A percentile compares a stretch with the other conserved stretches of the same genome.
Conservation (phyloP, 805 yeast genomes). For the Candida manassasensis region DNA sequence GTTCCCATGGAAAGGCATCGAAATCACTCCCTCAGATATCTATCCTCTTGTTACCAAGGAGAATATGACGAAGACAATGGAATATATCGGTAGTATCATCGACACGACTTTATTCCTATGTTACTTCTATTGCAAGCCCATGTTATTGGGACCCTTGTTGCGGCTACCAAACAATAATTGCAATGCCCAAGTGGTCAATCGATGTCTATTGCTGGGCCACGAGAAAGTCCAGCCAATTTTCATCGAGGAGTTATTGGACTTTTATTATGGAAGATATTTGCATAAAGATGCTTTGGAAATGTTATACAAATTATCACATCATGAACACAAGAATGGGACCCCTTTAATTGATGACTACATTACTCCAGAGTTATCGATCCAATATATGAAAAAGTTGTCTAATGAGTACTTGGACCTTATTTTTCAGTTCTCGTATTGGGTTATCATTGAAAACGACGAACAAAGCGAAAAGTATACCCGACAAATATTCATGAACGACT, state of each 20-base stretch:
- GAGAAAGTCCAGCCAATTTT: conserved; percentile 29
- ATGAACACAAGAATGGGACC: conserved; percentile 12
- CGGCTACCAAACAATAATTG: conserved; percentile 71
- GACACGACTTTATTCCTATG: conserved; percentile 79
- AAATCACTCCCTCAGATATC: conserved; percentile 40
- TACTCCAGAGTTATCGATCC: conserved; percentile 44
- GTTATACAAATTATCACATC: conserved; percentile 35
- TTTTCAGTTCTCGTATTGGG: conserved; percentile 52
- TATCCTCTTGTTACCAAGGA: conserved; percentile 25
- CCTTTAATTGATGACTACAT: conserved; percentile 23
- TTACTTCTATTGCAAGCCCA: conserved; percentile 63
- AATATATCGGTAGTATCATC: conserved; percentile 42
- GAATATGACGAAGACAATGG: conserved; percentile 18
- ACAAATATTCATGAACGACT: conserved; percentile 59
- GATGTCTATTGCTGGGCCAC: conserved; percentile 41
- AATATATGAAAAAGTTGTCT: conserved; percentile 54
- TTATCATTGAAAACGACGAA: conserved; percentile 30
- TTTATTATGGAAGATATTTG: conserved; percentile 56
- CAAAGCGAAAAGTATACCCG: conserved; percentile 15
- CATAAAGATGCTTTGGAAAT: conserved; percentile 67
- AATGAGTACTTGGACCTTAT: conserved; percentile 48
- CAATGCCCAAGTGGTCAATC: conserved; percentile 57
- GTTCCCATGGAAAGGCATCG: conserved; percentile 43
- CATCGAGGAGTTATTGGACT: conserved; percentile 71
- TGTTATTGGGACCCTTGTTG: conserved; percentile 77